Conservation (phyloP, 176 grass and related monocot genomes). For the barley (Hordeum vulgare) region MorexV3_pseudomolecules_assembly NC_058522.1:10699965-10700464, state of each 20-base stretch:
- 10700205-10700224: background rate
- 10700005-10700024: background rate
- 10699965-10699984: background rate
- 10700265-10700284: background rate
- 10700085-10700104: accelerated
- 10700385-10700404: background rate
- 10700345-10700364: background rate
- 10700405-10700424: background rate
- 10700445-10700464: background rate
- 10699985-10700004: background rate
- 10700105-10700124: background rate
- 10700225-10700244: background rate
- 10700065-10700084: background rate
- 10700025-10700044: background rate
- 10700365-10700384: accelerated
- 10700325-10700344: background rate
- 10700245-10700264: background rate
- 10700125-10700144: background rate
- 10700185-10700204: background rate
- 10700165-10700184: background rate
- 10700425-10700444: background rate
- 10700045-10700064: background rate
- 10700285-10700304: accelerated
- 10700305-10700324: background rate
- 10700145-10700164: accelerated